A percentile compares a stretch with the other conserved stretches of the same genome.
Conservation (phyloP, 257 asterid species). For the Orobanche coerulescens region DNA sequence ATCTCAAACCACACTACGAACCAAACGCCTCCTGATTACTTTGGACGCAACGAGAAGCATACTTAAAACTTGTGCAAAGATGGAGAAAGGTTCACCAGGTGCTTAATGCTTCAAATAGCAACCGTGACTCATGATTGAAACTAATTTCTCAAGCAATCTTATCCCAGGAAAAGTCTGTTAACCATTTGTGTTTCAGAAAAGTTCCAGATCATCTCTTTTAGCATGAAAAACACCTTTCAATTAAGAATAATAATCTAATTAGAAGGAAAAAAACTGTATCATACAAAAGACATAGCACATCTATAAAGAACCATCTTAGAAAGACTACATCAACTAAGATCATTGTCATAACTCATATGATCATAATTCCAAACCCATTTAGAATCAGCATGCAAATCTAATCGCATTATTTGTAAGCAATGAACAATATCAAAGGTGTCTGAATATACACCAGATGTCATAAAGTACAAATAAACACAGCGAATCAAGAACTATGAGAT, state of each 20-base stretch:
- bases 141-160: neutral
- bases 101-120: neutral
- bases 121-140: neutral
- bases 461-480: neutral
- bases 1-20: too few relatives aligned
- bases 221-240: neutral
- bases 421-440: conserved; percentile 3
- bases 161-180: neutral
- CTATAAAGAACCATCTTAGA: neutral
- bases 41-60: neutral
- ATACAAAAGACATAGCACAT: neutral
- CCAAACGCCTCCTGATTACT: too few relatives aligned
- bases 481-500: neutral
- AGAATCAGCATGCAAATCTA: conserved; percentile 3
- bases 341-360: neutral
- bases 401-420: neutral
- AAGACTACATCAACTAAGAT: conserved; percentile 8
- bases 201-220: neutral
- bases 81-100: neutral
- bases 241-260: neutral
- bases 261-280: neutral
- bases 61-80: neutral
- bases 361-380: conserved; percentile 1
- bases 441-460: conserved; percentile 1
- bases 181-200: conserved; percentile 2